A percentile compares a stretch with the other conserved stretches of the same genome.
These are phyloP conservation scores for Oenanthe javanica DNA, from an alignment of 140 eudicot species.

Conservation along the genomic window DNA sequence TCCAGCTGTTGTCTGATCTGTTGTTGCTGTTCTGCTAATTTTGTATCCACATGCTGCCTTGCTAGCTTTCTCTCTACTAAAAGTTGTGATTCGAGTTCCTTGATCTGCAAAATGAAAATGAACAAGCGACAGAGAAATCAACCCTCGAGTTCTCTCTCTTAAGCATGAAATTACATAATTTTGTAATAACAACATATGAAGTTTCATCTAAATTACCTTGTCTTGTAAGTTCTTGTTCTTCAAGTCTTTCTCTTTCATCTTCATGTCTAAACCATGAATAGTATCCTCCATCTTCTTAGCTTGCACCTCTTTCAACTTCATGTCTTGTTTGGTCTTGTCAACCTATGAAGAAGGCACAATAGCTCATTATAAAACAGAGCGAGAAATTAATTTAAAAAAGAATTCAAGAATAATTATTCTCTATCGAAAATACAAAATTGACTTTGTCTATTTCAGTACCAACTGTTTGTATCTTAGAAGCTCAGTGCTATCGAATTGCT, in stretches of 20 bases:
- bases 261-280: slow-evolving; percentile 59
- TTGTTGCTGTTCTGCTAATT: slow-evolving; percentile 74
- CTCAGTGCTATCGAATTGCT: slow-evolving; percentile 78
- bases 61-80: slow-evolving; percentile 85
- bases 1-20: slow-evolving; percentile 56
- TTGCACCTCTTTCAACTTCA: slow-evolving; percentile 71
- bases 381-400: neutral
- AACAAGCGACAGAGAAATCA: neutral
- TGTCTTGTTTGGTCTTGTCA: slow-evolving; percentile 67
- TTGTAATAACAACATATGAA: neutral
- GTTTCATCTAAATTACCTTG: slow-evolving; percentile 44
- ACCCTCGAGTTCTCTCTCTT: neutral
- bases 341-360: slow-evolving; percentile 32
- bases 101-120: slow-evolving; percentile 38
- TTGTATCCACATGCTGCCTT: slow-evolving; percentile 80
- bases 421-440: neutral
- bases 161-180: neutral
- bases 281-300: slow-evolving; percentile 73
- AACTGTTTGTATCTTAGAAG: slow-evolving; percentile 68
- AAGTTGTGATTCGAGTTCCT: slow-evolving; percentile 87
- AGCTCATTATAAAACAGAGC: neutral
- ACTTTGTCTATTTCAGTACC: slow-evolving; percentile 36
- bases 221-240: slow-evolving; percentile 75
- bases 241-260: slow-evolving; percentile 68
- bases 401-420: neutral